Base-by-base conservation (phyloP, 805 yeast genomes). In the Zygosaccharomyces lentus region DNA sequence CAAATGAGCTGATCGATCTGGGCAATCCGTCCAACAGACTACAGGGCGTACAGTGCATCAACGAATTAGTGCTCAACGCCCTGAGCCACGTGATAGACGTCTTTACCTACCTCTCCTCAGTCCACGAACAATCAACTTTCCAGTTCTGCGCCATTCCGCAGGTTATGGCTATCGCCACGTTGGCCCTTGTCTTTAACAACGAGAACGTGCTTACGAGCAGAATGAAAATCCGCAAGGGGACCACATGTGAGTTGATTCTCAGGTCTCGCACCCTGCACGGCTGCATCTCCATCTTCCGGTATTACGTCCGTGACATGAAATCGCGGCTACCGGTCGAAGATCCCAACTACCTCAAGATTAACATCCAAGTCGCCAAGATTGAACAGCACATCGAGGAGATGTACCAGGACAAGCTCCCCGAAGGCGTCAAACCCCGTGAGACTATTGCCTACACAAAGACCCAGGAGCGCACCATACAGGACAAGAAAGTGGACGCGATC, bases 131-230 rank as follows among this genome's bases (percentile, higher is more conserved):
- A 49, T 80, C 96, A 1, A 70, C 83, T 41, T 93, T 88, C 73
- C 84, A 82, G 57, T 93, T 93, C 72, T 90, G 97, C 71, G 87
- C 97, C 9, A 93, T 93, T 62, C 99, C 99, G 15, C 99, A 93
- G 70, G 97, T 91, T 15, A 93, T 93, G 99, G 96, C 98, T 30
- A 85, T 93, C 65, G 97, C 99, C 12, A 88, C 98, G 1, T 75
- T 93, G 56, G 88, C 91, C 17, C 72, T 82, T 43, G 84, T 93
- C 27, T 90, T 84, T 75, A 81, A 84, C 62, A 93, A 93, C 69
- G 82, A 84, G 3, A 60, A 70, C 2, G 84, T 91, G 2, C 78
- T 91, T 61, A 75, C 81, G 37, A 64, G 67, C 31, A 81, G 86
- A 61, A 85, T 91, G 53, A 93, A 93, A 72, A 84, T 93, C 65